Conservation (phyloP, 2,329 filamentous ascomycete species). For the Epichloe festucae region DNA sequence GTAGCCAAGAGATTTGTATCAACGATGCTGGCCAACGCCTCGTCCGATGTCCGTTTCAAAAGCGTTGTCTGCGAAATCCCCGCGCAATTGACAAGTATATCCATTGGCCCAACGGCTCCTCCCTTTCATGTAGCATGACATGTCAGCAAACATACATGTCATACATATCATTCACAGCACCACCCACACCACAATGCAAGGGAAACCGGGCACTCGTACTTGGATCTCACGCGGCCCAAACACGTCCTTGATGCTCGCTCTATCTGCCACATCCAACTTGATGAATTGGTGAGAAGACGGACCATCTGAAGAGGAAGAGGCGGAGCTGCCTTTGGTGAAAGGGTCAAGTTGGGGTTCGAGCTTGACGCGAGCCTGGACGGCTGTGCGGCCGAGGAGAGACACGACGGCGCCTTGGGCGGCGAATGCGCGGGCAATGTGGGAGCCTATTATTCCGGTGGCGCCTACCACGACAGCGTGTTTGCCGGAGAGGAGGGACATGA, state of each 20-base stretch:
- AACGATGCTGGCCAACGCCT: conserved; percentile 44
- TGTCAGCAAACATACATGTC: too few species aligned
- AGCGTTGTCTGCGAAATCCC: conserved; percentile 56
- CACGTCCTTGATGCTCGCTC: conserved; percentile 16
- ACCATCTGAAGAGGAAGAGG: background rate
- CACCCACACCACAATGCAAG: background rate
- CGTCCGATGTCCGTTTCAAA: conserved; percentile 40
- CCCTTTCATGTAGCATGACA: background rate
- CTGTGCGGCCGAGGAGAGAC: conserved; percentile 48
- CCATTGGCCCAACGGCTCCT: conserved; percentile 21
- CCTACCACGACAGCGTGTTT: conserved; percentile 53
- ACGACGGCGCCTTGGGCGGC: conserved; percentile 45
- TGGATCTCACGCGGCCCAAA: conserved; percentile 10
- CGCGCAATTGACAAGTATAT: conserved; percentile 68
- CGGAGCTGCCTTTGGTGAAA: conserved; percentile 9
- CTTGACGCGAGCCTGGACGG: conserved; percentile 30
- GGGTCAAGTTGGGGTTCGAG: conserved; percentile 19
- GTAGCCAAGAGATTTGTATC: conserved; percentile 58
- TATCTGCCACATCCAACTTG: conserved; percentile 19
- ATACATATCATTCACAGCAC: background rate
- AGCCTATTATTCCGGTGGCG: conserved; percentile 57
- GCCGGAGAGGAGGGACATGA: conserved; percentile 24
- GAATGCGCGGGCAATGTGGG: conserved; percentile 53
- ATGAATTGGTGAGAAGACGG: conserved; percentile 21
- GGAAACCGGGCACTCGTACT: background rate